phyloP scores from a whole-genome alignment of 2,329 filamentous ascomycete genomes.

The Aureobasidium sp. region DNA sequence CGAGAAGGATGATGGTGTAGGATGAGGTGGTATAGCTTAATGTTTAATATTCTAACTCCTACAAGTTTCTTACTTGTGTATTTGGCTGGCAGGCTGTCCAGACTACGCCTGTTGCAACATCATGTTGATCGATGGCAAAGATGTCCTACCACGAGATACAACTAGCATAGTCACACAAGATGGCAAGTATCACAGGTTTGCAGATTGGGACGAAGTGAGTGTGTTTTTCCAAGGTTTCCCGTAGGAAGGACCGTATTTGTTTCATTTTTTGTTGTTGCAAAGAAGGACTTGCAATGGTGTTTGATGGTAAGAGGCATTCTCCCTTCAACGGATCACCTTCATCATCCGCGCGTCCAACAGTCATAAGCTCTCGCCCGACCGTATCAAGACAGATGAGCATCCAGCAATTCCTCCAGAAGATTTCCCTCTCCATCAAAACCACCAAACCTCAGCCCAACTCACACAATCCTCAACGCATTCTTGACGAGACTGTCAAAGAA shows the following conservation, averaged over 20 bases:
- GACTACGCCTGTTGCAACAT: too few relatives aligned
- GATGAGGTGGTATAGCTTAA: too few relatives aligned
- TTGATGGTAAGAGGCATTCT: background rate
- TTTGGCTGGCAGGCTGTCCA: too few relatives aligned
- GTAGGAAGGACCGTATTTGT: slow-evolving; percentile 1
- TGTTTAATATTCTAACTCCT: too few relatives aligned
- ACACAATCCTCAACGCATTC: background rate
- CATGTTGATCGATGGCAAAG: too few relatives aligned
- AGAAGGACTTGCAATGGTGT: background rate
- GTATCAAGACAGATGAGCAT: background rate
- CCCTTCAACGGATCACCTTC: background rate
- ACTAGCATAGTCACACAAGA: background rate
- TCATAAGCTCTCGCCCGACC: background rate
- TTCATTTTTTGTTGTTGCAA: slow-evolving; percentile 5
- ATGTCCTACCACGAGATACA: too few relatives aligned
- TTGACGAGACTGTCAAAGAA: background rate
- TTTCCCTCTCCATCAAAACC: background rate
- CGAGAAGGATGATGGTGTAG: too few relatives aligned
- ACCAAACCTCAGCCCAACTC: background rate
- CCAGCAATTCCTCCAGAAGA: background rate
- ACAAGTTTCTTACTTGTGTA: too few relatives aligned
- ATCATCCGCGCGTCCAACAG: background rate
- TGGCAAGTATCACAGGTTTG: background rate
- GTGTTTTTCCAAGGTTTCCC: slow-evolving; percentile 1
- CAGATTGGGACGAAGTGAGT: background rate